Evolutionary conservation across 1,284 basidiomycete genomes (phyloP), one percentile per base, ranked within the genome.

Genomic region (Ustilago tritici): DNA sequence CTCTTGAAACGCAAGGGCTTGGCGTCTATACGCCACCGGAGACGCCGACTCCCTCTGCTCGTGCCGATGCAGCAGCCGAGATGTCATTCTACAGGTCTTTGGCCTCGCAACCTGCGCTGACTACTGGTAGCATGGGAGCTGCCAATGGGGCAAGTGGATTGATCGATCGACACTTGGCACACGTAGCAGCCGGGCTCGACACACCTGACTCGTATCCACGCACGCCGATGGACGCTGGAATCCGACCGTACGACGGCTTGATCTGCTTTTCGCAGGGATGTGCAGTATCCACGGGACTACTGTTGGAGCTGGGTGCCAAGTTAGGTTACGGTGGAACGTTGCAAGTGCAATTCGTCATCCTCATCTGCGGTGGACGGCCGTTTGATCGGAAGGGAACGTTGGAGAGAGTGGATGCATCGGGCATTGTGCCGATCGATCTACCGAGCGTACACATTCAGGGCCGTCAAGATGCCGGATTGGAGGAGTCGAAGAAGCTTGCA

Each of bases 221-320:
- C 36, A 73, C 70, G 35, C 70, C 70, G 10, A 2, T 40, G 52
- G 58, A 66, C 28, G 19, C 7, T 8, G 34, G 14, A n/a, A 7
- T 4, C 0, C 47, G 23, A 40, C 14, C 34, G 0, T 79, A 70
- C 49, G 73, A 79, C 19, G 76, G 69, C 8, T 43, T 79, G 53
- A 66, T 79, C 32, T 75, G 76, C 63, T 79, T 79, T 28, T 79
- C 76, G 43, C 76, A 79, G 17, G 76, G 76, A 47, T 75, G 72
- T n/a, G 72, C 76, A 3, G 69, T 72, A 15, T 43, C 66, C 7
- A 73, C 76, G 3, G 73, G 69, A 38, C n/a, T 79, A 15, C 67
- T 75, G 3, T 35, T 71, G 53, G 56, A 66, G 41, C 50, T 57
- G 15, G 19, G 34, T n/a, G 9, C 40, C 12, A 47, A 56, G n/a